Base-by-base conservation (phyloP, 2,329 filamentous ascomycete species). In the Arthrobotrys iridis region DNA sequence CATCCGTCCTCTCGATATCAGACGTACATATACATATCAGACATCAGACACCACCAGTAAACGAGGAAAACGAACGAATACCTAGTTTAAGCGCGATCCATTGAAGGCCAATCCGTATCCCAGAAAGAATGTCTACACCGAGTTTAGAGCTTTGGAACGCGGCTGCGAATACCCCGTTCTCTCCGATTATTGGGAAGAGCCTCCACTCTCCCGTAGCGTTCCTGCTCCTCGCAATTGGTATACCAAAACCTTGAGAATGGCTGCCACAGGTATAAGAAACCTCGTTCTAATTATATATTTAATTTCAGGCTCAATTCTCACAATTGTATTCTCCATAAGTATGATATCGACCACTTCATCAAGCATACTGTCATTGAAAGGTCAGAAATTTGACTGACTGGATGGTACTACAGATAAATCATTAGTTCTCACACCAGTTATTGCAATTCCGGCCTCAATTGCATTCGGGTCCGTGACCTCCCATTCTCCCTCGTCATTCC, bases 291-390 rank as follows among this genome's bases (percentile, higher is more conserved):
- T 22, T 20, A 24, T 26, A 11, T 37, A 33, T 24, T 45, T 11
- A 22, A 13, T 45, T 65, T 35, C 79, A 88, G 87, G 86, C 72
- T 82, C 97, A 77, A 82, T 90, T 66, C 84, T 96, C 73, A 91
- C 89, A 37, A 91, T 91, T 59, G 84, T 93, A 77, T 98, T 98
- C 81, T 91, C 92, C 48, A 84, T 98, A 79, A 96, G 94, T 98
- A 87, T 77, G 84, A 40, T 46, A 50, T 15, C 43, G 24, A 41
- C 33, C 28, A 26, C 50, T 65, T 33, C 2, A 45, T 50, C 67
- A 77, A 35, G 77, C 43, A 58, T 63, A 70, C 79, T 50, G 75
- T 48, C 80, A 45, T 35, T 24, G 43, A 58, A 43, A 26, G 22
- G n/a, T 8, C 46, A 52, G 15, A 13, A 70, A 43, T 22, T 59